These are phyloP conservation scores for Mucor piriformis DNA, from an alignment of 371 early-diverging fungal species.

Conservation along the genomic window DNA sequence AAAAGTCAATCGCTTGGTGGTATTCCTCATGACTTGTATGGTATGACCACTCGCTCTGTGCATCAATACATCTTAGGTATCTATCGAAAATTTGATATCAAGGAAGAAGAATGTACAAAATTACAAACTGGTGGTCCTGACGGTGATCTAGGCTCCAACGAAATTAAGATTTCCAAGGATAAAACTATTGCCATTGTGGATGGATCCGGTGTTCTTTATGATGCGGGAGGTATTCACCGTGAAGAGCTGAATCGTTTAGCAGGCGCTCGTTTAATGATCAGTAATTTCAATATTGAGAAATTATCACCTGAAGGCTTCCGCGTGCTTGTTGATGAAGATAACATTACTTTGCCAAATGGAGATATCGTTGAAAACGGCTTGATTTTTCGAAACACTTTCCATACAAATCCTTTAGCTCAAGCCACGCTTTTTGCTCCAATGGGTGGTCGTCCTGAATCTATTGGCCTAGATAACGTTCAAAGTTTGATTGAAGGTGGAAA, in stretches of 20 bases:
- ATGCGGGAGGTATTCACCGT: conserved; percentile 90
- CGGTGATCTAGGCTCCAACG: conserved; percentile 97
- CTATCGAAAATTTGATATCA: conserved; percentile 84
- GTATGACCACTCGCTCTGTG: conserved; percentile 98
- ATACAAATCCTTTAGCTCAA: conserved; percentile 78
- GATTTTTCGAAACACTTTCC: conserved; percentile 95
- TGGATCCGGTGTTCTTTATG: conserved; percentile 94
- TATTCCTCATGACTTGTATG: conserved; percentile 96
- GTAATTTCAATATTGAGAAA: conserved; percentile 82
- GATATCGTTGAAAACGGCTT: conserved; percentile 88
- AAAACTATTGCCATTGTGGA: conserved; percentile 95
- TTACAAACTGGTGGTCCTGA: conserved; percentile 98
- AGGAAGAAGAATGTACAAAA: conserved; percentile 81
- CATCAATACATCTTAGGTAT: conserved; percentile 98
- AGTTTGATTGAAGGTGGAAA: conserved; percentile 78
- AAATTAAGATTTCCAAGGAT: conserved; percentile 97
- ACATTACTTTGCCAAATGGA: conserved; percentile 87
- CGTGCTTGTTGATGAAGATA: conserved; percentile 90
- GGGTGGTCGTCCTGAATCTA: conserved; percentile 97
- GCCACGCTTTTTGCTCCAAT: conserved; percentile 97
- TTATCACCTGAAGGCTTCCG: conserved; percentile 88
- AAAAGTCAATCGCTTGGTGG: conserved; percentile 95
- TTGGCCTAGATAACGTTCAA: conserved; percentile 91
- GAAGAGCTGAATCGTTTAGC: conserved; percentile 85
- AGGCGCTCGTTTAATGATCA: conserved; percentile 81